phyloP scores from a whole-genome alignment of 2,329 filamentous ascomycete genomes.

The Iodosphaeria phyllophila region DNA sequence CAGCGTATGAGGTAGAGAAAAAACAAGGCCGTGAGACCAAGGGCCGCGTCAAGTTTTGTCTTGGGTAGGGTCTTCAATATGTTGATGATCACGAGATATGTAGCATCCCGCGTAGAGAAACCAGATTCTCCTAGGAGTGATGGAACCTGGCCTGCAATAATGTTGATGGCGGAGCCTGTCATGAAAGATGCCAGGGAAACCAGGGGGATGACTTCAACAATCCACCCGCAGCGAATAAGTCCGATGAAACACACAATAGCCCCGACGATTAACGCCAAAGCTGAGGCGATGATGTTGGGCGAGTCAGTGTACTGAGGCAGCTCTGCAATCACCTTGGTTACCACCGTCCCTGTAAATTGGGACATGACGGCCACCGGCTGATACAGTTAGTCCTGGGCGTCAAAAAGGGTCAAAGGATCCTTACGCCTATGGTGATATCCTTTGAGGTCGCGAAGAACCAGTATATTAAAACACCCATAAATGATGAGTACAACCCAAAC shows the following conservation, averaged over 20 bases:
- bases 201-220: conserved; percentile 84
- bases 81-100: conserved; percentile 72
- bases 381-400: conserved; percentile 3
- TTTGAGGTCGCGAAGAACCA: conserved; percentile 98
- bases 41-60: conserved; percentile 59
- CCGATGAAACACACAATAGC: conserved; percentile 64
- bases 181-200: conserved; percentile 88
- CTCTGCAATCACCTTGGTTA: conserved; percentile 38
- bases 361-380: conserved; percentile 92
- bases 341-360: conserved; percentile 69
- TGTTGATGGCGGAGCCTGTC: conserved; percentile 87
- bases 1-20: conserved; percentile 62
- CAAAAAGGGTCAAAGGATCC: conserved; percentile 15
- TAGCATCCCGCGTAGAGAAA: conserved; percentile 57
- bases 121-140: conserved; percentile 61
- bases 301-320: conserved; percentile 30
- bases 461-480: conserved; percentile 87
- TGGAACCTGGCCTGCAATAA: conserved; percentile 68
- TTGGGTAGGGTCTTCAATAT: conserved; percentile 52
- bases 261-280: conserved; percentile 61
- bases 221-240: conserved; percentile 64
- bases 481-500: conserved; percentile 85
- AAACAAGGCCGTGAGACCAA: conserved; percentile 67
- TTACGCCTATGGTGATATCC: conserved; percentile 87
- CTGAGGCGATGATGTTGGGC: conserved; percentile 54